phyloP scores from a whole-genome alignment of 345 rosid genomes.

The Salix koriyanagi region DNA sequence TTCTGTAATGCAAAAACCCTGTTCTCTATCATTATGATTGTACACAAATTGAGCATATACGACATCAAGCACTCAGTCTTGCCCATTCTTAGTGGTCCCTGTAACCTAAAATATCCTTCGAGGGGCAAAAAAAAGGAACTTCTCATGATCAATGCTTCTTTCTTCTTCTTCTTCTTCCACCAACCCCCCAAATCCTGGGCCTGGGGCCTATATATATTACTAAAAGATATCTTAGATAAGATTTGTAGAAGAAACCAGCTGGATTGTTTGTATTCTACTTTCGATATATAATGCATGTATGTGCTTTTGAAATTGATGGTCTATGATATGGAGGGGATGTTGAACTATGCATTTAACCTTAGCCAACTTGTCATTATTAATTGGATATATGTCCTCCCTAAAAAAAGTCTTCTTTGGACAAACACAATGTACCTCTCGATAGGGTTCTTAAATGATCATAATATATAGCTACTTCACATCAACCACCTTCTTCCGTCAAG shows the following conservation, averaged over 20 bases:
- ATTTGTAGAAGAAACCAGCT: background rate
- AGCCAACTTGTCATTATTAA: background rate
- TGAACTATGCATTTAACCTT: background rate
- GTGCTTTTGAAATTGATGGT: background rate
- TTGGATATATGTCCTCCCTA: background rate
- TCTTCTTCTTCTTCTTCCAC: background rate
- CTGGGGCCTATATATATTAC: background rate
- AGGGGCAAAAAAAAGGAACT: background rate
- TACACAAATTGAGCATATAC: background rate
- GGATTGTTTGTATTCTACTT: background rate
- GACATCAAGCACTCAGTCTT: background rate
- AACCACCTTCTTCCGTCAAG: background rate
- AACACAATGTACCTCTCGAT: too few relatives aligned
- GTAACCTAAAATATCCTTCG: background rate
- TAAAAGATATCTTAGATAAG: constrained; percentile 1
- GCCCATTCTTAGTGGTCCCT: constrained; percentile 1
- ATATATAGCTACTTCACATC: background rate
- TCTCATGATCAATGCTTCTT: background rate
- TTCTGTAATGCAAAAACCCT: background rate
- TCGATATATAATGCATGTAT: background rate
- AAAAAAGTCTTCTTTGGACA: background rate
- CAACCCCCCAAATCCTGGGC: background rate
- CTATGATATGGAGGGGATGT: background rate
- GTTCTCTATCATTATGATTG: background rate
- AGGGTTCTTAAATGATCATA: background rate